Evolutionary conservation across 306 rosid species (phyloP), one percentile per base, ranked within the genome.

Genomic region (Hippophae rhamnoides): DNA sequence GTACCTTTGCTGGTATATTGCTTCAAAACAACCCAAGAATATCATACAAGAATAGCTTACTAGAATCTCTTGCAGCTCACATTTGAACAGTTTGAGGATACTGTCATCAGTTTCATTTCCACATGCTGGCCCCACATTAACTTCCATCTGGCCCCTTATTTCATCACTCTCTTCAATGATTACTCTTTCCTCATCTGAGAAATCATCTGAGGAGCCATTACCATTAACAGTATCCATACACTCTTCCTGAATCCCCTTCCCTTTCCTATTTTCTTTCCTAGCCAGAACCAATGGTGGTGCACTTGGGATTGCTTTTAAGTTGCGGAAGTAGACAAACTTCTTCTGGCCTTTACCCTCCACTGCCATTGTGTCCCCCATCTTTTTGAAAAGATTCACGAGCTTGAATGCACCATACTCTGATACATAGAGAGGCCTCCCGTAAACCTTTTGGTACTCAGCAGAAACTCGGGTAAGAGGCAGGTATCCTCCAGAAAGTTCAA

Each of bases 21-120:
- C 86, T 76, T 88, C 90, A 13, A 92, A 92, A 67, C 75, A 78
- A 60, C 86, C 93, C 9, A 92, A 52, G 72, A 70, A 74, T 67
- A 92, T 88, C 67, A 73, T 70, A 66, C 97, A 92, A 27, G 99
- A 92, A 75, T 88, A 92, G 83, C 96, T 86, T 23, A 92, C 99
- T 4, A 92, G 81, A 70, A 92, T 88, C 86, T 92, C 99, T 54
- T 85, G 95, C 60, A 92, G 76, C 72, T 92, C 95, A 49, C 68
- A 60, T 69, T 86, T 92, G 78, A 92, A 92, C 72, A 69, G 76
- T 69, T 80, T 82, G 6, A 92, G 81, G 61, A 44, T 1, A 26
- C 14, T 27, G 58, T 65, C 74, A 67, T 72, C 75, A 53, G 43
- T 69, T 67, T 71, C 81, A 60, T 75, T 56, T 49, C 64, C 58